Percentiles rank a stretch among this genome's conserved stretches.
phyloP scores from a whole-genome alignment of 2,329 filamentous ascomycete genomes.

The Elsinoe ampelina region DNA sequence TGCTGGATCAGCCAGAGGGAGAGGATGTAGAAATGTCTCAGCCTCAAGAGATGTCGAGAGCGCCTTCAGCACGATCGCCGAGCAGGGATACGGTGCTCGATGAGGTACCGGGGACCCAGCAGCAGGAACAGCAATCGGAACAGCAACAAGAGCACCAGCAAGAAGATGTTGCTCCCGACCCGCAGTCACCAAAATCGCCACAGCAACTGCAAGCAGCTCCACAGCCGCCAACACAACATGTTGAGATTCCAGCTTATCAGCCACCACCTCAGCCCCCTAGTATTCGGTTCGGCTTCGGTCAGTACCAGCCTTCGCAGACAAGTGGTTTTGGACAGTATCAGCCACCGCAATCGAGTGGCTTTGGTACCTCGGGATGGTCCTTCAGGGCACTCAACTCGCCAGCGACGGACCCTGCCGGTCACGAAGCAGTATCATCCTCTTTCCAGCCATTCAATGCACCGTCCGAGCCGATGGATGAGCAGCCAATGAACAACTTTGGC shows the following conservation, averaged over 20 bases:
- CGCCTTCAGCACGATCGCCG: background rate
- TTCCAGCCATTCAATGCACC: background rate
- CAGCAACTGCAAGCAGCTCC: background rate
- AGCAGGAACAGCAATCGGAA: background rate
- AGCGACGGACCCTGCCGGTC: background rate
- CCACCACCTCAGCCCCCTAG: background rate
- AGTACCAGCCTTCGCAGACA: background rate
- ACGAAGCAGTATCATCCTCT: background rate
- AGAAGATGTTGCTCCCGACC: background rate
- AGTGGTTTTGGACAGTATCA: background rate
- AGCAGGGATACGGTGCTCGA: background rate
- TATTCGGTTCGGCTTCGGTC: background rate
- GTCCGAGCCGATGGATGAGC: background rate
- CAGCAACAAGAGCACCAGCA: background rate
- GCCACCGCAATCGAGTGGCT: background rate
- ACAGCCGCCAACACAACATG: background rate
- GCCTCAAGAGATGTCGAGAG: background rate
- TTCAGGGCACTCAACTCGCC: background rate
- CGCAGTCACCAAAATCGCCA: background rate
- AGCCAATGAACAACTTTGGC: background rate
- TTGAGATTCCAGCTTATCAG: background rate
- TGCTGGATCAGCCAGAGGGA: background rate
- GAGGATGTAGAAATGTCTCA: constrained; percentile 10
- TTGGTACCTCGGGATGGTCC: background rate
- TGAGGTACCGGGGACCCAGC: background rate